Percentiles rank a stretch among this genome's conserved stretches.
These are phyloP conservation scores for Pyrenophora tritici-repentis DNA, from an alignment of 2,329 filamentous ascomycete genomes.

Conservation along the genomic window DNA sequence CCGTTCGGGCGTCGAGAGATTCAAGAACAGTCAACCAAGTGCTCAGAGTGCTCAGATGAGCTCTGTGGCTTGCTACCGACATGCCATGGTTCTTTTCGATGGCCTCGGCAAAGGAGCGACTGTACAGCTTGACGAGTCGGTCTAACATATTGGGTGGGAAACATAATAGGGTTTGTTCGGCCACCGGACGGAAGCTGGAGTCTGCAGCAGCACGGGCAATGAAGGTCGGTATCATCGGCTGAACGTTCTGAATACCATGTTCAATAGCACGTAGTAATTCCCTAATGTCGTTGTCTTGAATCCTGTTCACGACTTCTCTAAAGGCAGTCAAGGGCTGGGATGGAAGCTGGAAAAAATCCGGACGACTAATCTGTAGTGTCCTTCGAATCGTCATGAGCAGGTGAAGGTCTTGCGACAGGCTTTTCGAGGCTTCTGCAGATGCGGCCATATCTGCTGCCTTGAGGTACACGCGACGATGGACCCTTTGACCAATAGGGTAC, in stretches of 20 bases:
- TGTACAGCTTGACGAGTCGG: conserved; percentile 13
- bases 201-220: conserved; percentile 3
- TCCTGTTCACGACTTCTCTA: conserved; percentile 11
- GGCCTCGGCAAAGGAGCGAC: conserved; percentile 11
- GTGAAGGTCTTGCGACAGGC: conserved; percentile 10
- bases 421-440: conserved; percentile 1
- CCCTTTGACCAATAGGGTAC: conserved; percentile 6
- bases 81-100: not conserved
- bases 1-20: conserved; percentile 13
- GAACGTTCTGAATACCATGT: not conserved
- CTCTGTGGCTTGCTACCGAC: not conserved
- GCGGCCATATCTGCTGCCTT: conserved; percentile 17
- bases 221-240: not conserved
- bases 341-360: too few species aligned
- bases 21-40: conserved; percentile 30
- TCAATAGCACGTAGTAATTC: conserved; percentile 9
- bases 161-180: conserved; percentile 15
- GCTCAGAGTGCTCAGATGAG: conserved; percentile 13
- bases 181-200: conserved; percentile 1
- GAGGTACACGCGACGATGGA: conserved; percentile 12
- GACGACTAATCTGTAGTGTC: conserved; percentile 20
- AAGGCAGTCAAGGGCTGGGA: conserved; percentile 1
- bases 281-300: conserved; percentile 5
- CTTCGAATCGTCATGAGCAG: conserved; percentile 19
- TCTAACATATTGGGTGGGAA: conserved; percentile 16